These are phyloP conservation scores for Rhexocercosporidium sp. DNA, from an alignment of 2,329 filamentous ascomycete genomes.

Conservation along the genomic window DNA sequence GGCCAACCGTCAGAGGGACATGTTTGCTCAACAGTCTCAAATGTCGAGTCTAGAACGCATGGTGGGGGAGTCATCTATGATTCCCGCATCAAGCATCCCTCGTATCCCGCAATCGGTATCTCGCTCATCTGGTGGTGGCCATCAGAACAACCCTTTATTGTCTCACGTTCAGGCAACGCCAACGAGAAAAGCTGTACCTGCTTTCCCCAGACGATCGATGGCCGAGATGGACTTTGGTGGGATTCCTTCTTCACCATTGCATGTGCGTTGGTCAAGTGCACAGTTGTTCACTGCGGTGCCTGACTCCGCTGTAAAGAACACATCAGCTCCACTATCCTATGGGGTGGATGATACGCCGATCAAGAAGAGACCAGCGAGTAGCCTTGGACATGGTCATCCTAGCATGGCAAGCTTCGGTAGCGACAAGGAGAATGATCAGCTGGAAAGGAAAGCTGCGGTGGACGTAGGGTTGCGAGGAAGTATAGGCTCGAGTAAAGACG, in stretches of 20 bases:
- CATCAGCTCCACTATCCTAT: conserved; percentile 7
- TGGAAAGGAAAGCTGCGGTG: neutral
- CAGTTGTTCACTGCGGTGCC: conserved; percentile 36
- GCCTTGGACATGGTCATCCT: conserved; percentile 31
- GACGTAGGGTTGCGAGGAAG: neutral
- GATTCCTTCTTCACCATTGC: conserved; percentile 36
- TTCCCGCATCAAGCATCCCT: conserved; percentile 37
- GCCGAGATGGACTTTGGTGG: conserved; percentile 9
- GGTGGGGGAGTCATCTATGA: conserved; percentile 22
- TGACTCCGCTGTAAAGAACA: conserved; percentile 30
- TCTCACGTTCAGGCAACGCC: conserved; percentile 40
- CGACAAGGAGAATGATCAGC: conserved; percentile 34
- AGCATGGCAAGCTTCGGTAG: conserved; percentile 7
- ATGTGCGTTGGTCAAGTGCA: conserved; percentile 35
- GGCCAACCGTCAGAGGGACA: conserved; percentile 37
- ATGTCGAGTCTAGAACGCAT: conserved; percentile 16
- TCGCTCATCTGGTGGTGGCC: conserved; percentile 22
- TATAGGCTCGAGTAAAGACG: conserved; percentile 22
- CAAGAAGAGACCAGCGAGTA: conserved; percentile 28
- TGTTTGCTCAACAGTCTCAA: conserved; percentile 31
- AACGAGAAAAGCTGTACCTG: conserved; percentile 30
- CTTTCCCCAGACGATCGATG: conserved; percentile 9
- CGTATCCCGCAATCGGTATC: conserved; percentile 37
- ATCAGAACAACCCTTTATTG: conserved; percentile 28
- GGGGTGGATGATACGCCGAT: conserved; percentile 38